Conservation (phyloP, 2,329 filamentous ascomycete genomes). For the Pezicula radicicola region DNA sequence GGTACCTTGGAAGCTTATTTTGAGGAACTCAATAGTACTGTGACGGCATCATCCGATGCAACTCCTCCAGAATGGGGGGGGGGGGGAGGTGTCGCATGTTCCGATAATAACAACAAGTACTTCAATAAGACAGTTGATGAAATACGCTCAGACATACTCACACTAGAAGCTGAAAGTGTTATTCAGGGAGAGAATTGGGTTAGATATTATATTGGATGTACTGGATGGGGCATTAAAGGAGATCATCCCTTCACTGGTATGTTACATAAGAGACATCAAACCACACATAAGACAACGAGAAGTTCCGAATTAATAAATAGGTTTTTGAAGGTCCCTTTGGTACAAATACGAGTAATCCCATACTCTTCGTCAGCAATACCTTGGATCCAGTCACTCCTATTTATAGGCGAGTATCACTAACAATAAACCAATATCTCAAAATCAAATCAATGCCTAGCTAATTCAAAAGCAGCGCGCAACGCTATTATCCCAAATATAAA, state of each 20-base stretch:
- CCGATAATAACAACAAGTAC: neutral
- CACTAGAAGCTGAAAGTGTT: slow-evolving; percentile 30
- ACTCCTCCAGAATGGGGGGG: neutral
- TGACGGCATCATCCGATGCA: neutral
- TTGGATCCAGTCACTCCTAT: slow-evolving; percentile 29
- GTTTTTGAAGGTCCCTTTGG: slow-evolving; percentile 20
- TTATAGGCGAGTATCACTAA: neutral
- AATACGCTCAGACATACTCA: slow-evolving; percentile 5
- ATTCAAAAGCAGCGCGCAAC: slow-evolving; percentile 15
- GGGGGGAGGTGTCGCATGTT: neutral
- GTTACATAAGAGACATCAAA: neutral
- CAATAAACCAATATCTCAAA: neutral
- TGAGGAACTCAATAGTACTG: neutral
- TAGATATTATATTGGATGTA: slow-evolving; percentile 27
- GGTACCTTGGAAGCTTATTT: neutral
- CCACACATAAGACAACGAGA: neutral
- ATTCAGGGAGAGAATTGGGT: slow-evolving; percentile 39
- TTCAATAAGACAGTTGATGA: slow-evolving; percentile 8
- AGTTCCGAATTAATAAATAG: too few species aligned
- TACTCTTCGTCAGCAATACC: slow-evolving; percentile 29
- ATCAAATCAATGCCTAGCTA: neutral
- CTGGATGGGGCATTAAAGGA: slow-evolving; percentile 23
- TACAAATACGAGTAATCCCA: slow-evolving; percentile 25
- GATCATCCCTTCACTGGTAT: slow-evolving; percentile 8
- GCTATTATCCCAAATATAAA: slow-evolving; percentile 32